Evolutionary conservation across 345 rosid species (phyloP).

Genomic region (Pseudoturritis turrita): DNA sequence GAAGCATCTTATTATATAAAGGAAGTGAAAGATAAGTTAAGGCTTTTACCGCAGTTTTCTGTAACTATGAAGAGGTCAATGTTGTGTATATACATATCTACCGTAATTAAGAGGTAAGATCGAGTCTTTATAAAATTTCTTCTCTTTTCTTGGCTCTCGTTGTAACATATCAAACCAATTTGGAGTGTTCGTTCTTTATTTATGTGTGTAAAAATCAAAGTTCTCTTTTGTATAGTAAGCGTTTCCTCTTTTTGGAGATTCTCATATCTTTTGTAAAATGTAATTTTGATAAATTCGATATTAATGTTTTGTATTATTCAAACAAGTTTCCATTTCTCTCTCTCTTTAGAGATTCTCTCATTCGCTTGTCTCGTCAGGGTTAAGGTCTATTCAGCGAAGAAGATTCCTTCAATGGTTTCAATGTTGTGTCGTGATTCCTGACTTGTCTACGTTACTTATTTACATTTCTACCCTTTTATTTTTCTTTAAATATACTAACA

Average conservation of each 20-base stretch:
- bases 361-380: not conserved
- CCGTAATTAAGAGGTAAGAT: not conserved
- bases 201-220: too few species aligned
- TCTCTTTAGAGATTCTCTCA: not conserved
- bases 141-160: not conserved
- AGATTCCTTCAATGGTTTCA: not conserved
- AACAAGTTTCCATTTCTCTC: not conserved
- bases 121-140: not conserved
- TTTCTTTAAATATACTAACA: not conserved
- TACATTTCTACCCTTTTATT: not conserved
- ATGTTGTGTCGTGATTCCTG: not conserved
- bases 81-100: too few species aligned
- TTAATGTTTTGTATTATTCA: not conserved
- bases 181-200: too few species aligned
- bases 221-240: not conserved
- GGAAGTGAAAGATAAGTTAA: not conserved
- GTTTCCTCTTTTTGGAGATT: not conserved
- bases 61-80: not conserved
- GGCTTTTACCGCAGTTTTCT: not conserved
- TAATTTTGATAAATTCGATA: not conserved
- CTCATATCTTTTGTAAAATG: too few species aligned
- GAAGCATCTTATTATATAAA: conserved; percentile 5
- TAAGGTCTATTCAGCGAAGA: not conserved
- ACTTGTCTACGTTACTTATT: conserved; percentile 3
- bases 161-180: conserved; percentile 14